Conservation (phyloP, 192 early-diverging fungal genomes). For the Linnemannia hyalina region DNA sequence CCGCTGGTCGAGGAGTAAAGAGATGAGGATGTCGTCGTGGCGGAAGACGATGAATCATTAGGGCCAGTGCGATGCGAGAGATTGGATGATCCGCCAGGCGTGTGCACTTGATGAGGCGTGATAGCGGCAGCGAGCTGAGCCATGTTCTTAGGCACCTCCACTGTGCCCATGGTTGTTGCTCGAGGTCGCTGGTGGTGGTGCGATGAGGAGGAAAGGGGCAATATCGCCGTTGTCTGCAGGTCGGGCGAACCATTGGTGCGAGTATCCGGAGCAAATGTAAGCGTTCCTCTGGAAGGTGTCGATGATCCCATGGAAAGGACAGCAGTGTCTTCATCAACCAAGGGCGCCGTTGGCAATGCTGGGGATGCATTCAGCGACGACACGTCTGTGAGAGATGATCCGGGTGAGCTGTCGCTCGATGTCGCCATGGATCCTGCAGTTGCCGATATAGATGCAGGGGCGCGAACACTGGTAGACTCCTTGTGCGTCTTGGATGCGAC, state of each 20-base stretch:
- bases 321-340: constrained; percentile 4
- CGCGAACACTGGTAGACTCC: neutral
- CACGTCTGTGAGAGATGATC: constrained; percentile 5
- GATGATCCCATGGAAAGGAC: constrained; percentile 6
- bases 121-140: constrained; percentile 50
- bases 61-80: constrained; percentile 21
- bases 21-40: neutral
- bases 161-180: constrained; percentile 55
- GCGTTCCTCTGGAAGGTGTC: neutral
- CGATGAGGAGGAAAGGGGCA: constrained; percentile 9
- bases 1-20: neutral
- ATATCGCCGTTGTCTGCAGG: neutral
- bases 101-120: constrained; percentile 30
- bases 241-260: neutral
- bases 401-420: constrained; percentile 14
- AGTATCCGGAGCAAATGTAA: constrained; percentile 7
- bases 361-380: constrained; percentile 25
- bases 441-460: neutral
- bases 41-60: neutral
- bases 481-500: neutral
- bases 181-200: constrained; percentile 42
- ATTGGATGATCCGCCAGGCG: constrained; percentile 12
- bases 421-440: constrained; percentile 7
- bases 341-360: neutral
- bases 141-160: constrained; percentile 55